Base-by-base conservation (phyloP, 2,329 filamentous ascomycete genomes). In the Phyllosticta capitalensis region DNA sequence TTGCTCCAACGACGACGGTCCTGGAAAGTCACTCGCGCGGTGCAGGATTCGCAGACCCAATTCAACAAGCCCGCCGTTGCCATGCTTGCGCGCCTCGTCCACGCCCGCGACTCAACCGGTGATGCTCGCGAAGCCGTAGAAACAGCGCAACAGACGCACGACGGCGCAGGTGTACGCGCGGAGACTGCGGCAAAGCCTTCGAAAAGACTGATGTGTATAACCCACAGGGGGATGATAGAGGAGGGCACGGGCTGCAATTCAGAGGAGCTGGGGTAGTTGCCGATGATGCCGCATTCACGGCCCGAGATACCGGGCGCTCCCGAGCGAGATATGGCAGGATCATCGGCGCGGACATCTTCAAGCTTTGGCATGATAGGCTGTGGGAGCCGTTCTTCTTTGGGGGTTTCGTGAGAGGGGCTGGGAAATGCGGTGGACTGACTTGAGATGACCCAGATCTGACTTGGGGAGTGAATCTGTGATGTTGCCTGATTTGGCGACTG, bases 41-140 rank as follows among this genome's bases (percentile, higher is more conserved):
- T 52, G 49, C 54, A 67, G 68, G 60, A 73, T 65, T 20, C 68
- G 66, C 9, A 71, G 48, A 2, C 72, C 72, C 7, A 74, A 62
- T 24, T 70, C 70, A 9, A 70, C 63, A 52, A 74, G 66, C n/a
- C 72, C 70, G 24, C 66, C 28, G 57, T 63, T 59, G 62, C 66
- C 45, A 57, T 65, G 33, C 62, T 69, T 61, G 57, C 65, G 60
- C 10, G 73, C 67, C 62, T 75, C 74, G 52, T 74, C 71, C 71
- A 76, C 76, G n/a, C 73, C 74, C 1, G 69, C 70, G 2, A 75
- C 72, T 3, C 69, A 66, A 19, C 66, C 62, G 1, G 67, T 66
- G 60, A 75, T 72, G n/a, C 65, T 62, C 7, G 63, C 65, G 52
- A 78, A 76, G 5, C 74, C 74, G 52, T 67, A 67, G 59, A 78